Evolutionary conservation across 75 land plant genomes (phyloP).

Genomic region (Pinus albicaulis): DNA sequence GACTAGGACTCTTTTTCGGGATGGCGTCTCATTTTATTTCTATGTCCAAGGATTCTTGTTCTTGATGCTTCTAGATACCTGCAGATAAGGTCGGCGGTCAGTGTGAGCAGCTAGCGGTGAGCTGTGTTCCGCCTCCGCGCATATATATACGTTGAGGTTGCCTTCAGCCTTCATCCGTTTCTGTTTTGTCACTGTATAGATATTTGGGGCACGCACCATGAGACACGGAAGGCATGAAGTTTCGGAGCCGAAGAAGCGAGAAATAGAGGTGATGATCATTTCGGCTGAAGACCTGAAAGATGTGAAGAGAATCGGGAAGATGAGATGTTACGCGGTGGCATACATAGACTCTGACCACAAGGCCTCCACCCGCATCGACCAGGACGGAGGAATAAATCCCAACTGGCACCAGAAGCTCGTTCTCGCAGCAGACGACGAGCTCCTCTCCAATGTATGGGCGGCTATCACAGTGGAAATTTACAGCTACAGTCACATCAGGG

Average conservation of each 20-base stretch:
- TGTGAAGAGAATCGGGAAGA: conserved; percentile 27
- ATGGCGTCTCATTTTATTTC: too few relatives aligned
- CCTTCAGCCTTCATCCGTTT: too few relatives aligned
- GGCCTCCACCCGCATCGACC: conserved; percentile 21
- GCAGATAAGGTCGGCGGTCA: too few relatives aligned
- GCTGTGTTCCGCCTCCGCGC: too few relatives aligned
- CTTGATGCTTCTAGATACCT: too few relatives aligned
- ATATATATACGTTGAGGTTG: too few relatives aligned
- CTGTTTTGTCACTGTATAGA: too few relatives aligned
- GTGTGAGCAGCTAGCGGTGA: too few relatives aligned
- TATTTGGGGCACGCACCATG: neutral
- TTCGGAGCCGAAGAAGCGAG: neutral
- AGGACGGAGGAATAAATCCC: conserved; percentile 30
- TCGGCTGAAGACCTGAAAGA: conserved; percentile 39
- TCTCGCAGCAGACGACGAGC: conserved; percentile 10
- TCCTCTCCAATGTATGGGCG: neutral
- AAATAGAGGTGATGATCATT: conserved; percentile 29
- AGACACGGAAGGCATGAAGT: neutral
- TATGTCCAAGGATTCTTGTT: too few relatives aligned
- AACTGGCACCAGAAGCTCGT: conserved; percentile 32
- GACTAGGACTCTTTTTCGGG: too few relatives aligned
- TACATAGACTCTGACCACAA: conserved; percentile 24
- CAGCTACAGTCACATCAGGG: conserved; percentile 14
- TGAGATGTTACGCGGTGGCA: conserved; percentile 28
- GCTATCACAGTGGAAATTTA: conserved; percentile 34